A percentile compares a stretch with the other conserved stretches of the same genome.
Conservation (phyloP, 1,284 basidiomycete genomes). For the Ustilago loliicola region DNA sequence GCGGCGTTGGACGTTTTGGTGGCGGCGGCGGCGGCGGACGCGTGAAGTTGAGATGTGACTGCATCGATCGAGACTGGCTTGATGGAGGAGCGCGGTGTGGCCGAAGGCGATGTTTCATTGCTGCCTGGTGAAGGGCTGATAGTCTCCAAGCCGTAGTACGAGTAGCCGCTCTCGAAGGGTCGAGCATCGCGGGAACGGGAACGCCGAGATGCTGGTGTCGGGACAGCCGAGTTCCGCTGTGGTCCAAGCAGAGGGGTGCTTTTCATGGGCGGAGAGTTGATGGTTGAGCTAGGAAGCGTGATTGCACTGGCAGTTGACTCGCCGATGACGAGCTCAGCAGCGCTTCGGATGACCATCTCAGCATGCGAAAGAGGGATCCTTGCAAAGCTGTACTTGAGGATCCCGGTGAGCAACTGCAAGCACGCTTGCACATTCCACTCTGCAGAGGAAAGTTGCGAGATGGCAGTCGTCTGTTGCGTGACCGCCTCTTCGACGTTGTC, state of each 20-base stretch:
- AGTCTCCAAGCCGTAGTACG: constrained; percentile 66
- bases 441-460: constrained; percentile 36
- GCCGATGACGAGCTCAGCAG: constrained; percentile 54
- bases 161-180: constrained; percentile 62
- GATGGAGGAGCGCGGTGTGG: constrained; percentile 41
- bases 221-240: constrained; percentile 16
- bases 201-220: constrained; percentile 35
- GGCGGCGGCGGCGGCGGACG: constrained; percentile 15
- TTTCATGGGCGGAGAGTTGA: constrained; percentile 37
- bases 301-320: constrained; percentile 28
- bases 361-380: constrained; percentile 55
- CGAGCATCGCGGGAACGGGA: constrained; percentile 55
- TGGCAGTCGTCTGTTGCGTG: constrained; percentile 19
- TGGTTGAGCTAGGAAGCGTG: constrained; percentile 27
- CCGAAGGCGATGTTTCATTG: constrained; percentile 46
- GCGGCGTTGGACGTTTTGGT: constrained; percentile 30
- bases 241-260: constrained; percentile 34
- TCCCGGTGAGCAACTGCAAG: constrained; percentile 59
- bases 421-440: constrained; percentile 59
- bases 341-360: constrained; percentile 52
- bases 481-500: constrained; percentile 20
- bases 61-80: constrained; percentile 47
- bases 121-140: constrained; percentile 52
- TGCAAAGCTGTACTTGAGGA: constrained; percentile 67
- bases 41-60: constrained; percentile 36